These are phyloP conservation scores for Porogramme epimiltina DNA, from an alignment of 1,284 basidiomycete species.

Conservation along the genomic window DNA sequence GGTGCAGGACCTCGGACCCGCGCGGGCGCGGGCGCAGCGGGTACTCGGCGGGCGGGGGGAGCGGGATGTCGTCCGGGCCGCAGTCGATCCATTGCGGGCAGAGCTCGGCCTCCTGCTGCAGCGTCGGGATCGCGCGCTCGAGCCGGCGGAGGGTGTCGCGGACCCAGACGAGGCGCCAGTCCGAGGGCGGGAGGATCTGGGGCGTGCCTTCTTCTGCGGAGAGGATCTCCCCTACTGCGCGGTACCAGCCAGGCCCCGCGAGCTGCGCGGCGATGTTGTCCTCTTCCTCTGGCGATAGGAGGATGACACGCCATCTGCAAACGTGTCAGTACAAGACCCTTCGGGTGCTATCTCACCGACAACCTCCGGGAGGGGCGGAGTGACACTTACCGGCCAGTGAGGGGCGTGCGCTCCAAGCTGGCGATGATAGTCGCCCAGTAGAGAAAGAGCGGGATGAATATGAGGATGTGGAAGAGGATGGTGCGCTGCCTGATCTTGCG, in stretches of 20 bases:
- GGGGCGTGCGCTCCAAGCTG: conserved; percentile 79
- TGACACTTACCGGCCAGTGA: conserved; percentile 70
- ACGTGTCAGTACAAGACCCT: conserved; percentile 4
- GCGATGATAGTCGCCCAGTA: conserved; percentile 77
- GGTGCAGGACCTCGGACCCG: conserved; percentile 62
- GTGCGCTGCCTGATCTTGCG: conserved; percentile 52
- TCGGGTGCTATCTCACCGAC: not conserved
- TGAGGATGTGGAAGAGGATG: conserved; percentile 54
- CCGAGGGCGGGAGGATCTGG: conserved; percentile 61
- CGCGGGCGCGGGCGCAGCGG: conserved; percentile 74
- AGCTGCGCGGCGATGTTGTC: conserved; percentile 80
- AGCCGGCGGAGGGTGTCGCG: conserved; percentile 72
- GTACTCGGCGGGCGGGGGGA: conserved; percentile 75
- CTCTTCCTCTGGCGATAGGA: conserved; percentile 89
- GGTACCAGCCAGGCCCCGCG: conserved; percentile 83
- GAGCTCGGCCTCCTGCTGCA: conserved; percentile 57
- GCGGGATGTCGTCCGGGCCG: conserved; percentile 49
- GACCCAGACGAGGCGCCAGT: conserved; percentile 89
- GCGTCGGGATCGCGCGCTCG: conserved; percentile 68
- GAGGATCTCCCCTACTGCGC: conserved; percentile 78
- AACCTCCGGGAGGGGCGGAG: not conserved
- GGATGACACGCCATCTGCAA: conserved; percentile 78
- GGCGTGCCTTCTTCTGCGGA: conserved; percentile 69
- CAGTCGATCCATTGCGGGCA: conserved; percentile 59
- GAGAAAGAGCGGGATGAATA: conserved; percentile 69